Base-by-base conservation (phyloP, 345 rosid genomes). In the Syzygium jambos region DNA sequence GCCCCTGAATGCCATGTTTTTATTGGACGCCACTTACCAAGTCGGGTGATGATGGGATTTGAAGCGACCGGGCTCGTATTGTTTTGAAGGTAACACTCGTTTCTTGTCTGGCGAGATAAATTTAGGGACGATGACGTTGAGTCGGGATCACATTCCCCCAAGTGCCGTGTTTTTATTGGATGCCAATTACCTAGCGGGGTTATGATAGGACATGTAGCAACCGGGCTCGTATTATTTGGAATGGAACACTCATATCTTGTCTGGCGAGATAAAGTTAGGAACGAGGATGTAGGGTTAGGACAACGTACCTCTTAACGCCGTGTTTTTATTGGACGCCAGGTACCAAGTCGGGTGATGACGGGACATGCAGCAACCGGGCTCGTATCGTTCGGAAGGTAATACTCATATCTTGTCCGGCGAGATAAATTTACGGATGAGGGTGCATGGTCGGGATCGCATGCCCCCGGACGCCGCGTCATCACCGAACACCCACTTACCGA, bases 301-400 rank as follows among this genome's bases (percentile, higher is more conserved):
- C 8, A 0, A 2, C 12, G 8, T 17, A 30, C 5, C 6, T 3
- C 21, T 0, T 0, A 30, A 4, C 2, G 6, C 15, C 1, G 10
- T 21, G 57, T 54, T 22, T 9, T 21, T 21, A 21, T 21, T 7
- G 59, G 59, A 8, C 4, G 1, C 13, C 13, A 16, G 1, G 17
- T 68, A 21, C 3, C 3, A 2, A 38, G 49, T 9, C 7, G 2
- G 13, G 80, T 38, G 25, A 22, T 38, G 49, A 34, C 27, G 4
- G 12, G 46, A 73, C 25, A 38, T 6, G 49, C 19, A 5, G 80
- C 4, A 1, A 38, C 14, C 0, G 1, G 23, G 73, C 38, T 61
- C 73, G 14, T n/a, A 61, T 1, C 11, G 7, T 43, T 43, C 6
- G 46, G 54, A 52, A 52, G 16, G 41, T 8, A 9, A 30, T 0